Conservation (phyloP, 75 land plant genomes). For the Ceratopteris richardii region DNA sequence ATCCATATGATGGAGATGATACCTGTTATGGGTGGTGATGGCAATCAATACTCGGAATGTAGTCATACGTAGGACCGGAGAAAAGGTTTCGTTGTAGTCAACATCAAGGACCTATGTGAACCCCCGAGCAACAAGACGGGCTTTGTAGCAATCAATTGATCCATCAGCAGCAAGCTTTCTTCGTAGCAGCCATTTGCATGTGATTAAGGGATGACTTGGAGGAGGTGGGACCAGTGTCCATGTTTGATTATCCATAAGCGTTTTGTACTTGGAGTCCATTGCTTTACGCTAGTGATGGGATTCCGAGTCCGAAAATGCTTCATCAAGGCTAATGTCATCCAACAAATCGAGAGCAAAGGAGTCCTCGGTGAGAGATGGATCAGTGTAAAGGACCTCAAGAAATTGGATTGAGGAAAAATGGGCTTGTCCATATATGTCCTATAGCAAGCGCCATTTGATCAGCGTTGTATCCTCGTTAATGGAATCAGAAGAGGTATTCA, state of each 20-base stretch:
- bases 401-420: background rate
- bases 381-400: background rate
- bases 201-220: slow-evolving; percentile 3
- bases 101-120: slow-evolving; percentile 18
- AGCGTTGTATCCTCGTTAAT: too few species aligned
- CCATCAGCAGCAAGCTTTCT: slow-evolving; percentile 17
- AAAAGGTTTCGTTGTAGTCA: slow-evolving; percentile 29
- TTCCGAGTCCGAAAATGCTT: slow-evolving; percentile 3
- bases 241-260: too few species aligned
- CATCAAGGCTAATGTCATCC: background rate
- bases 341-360: background rate
- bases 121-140: slow-evolving; percentile 30
- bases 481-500: too few species aligned
- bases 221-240: slow-evolving; percentile 26
- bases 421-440: background rate
- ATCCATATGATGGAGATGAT: slow-evolving; percentile 20
- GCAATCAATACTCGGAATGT: slow-evolving; percentile 25
- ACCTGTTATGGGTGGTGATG: slow-evolving; percentile 13
- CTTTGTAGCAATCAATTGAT: slow-evolving; percentile 19
- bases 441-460: background rate
- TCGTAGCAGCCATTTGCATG: slow-evolving; percentile 28
- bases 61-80: slow-evolving; percentile 16
- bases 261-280: slow-evolving; percentile 25
- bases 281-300: slow-evolving; percentile 17
- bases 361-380: background rate